phyloP scores from a whole-genome alignment of 2,329 filamentous ascomycete species.

The Pseudocercospora crystallina region DNA sequence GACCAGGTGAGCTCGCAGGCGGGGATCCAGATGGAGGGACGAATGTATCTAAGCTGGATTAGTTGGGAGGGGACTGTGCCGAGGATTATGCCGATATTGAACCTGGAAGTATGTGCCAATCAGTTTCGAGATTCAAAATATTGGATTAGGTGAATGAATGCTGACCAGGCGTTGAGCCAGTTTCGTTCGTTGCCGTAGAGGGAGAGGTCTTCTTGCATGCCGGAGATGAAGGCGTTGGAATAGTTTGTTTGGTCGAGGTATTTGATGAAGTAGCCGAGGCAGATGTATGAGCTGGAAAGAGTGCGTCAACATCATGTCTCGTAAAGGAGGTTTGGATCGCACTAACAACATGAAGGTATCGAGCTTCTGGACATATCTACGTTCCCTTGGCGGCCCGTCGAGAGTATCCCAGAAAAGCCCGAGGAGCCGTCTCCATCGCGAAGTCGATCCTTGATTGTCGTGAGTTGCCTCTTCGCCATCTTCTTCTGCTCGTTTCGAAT shows the following conservation, averaged over 20 bases:
- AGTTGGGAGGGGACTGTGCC: constrained; percentile 38
- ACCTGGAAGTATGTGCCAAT: too few species aligned
- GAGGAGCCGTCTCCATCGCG: not conserved
- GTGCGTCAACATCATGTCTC: not conserved
- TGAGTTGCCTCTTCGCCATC: too few species aligned
- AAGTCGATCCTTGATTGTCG: too few species aligned
- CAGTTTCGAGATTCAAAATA: too few species aligned
- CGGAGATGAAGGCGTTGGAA: too few species aligned
- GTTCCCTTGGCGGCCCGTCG: not conserved
- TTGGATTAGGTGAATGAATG: too few species aligned
- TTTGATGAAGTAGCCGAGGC: constrained; percentile 28
- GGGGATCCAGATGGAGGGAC: constrained; percentile 36
- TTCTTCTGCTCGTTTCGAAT: too few species aligned
- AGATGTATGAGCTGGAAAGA: not conserved
- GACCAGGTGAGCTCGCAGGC: constrained; percentile 29
- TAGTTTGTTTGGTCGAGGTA: constrained; percentile 31
- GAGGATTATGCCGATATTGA: constrained; percentile 42
- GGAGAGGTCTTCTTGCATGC: constrained; percentile 31
- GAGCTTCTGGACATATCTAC: not conserved
- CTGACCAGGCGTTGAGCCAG: constrained; percentile 41
- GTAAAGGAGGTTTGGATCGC: not conserved
- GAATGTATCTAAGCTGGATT: constrained; percentile 39
- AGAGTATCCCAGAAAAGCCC: not conserved
- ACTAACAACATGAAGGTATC: not conserved
- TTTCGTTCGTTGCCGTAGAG: constrained; percentile 30